Base-by-base conservation (phyloP, 768 basidiomycete species). In the Amanita inopinata region DNA sequence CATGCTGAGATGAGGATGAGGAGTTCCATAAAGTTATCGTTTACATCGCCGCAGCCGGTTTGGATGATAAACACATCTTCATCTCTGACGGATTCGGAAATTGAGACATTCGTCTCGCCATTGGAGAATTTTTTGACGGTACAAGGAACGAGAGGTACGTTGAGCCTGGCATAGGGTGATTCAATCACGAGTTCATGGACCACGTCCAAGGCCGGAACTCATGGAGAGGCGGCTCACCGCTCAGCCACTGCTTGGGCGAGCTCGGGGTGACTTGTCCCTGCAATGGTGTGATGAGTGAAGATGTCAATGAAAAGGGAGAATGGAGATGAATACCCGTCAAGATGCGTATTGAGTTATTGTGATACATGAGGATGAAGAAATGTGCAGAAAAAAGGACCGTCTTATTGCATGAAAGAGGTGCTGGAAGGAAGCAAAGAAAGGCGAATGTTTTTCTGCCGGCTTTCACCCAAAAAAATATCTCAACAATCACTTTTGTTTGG, bases 51-150 rank as follows among this genome's bases (percentile, higher is more conserved):
- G 63, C 78, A 86, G 22, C 84, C 83, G 10, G 87, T 83, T 66
- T 99, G 96, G 61, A 99, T 77, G 70, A 99, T 96, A 71, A 97
- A 99, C 19, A 97, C 91, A 62, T 99, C 96, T 64, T 92, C 92
- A 63, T 98, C 94, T 34, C 96, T 83, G 33, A 99, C 83, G 44
- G 88, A 92, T 66, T 97, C 93, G 39, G 80, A 74, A 51, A 98
- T 96, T 63, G 86, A 91, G 66, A 93, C 85, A 62, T 85, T 89
- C 58, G 87, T 88, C 66, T 97, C 94, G 54, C 92, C 92, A 54
- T 92, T 92, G 49, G 89, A 90, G 64, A 93, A 94, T 56, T 86
- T 87, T 62, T 81, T 78, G 59, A 84, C 89, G 51, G 76, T 85
- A 68, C 76, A 84, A 49, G 83, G 87, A 43, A 83, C 83, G 48